These are phyloP conservation scores for Xerocomus spinulosus DNA, from an alignment of 768 basidiomycete genomes.

Conservation along the genomic window DNA sequence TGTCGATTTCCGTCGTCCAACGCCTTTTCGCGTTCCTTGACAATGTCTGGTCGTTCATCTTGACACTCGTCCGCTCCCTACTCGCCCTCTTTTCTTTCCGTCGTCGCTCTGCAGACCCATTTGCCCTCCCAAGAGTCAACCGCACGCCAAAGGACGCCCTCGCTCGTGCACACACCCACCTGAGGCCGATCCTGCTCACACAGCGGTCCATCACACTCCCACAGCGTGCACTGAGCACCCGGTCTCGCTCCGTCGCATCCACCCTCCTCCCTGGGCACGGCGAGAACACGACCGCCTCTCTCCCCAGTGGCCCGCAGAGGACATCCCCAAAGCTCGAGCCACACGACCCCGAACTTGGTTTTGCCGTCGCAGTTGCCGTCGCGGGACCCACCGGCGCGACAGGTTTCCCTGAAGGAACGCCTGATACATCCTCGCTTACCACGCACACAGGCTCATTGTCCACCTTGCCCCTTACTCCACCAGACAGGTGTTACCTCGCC, in stretches of 20 bases:
- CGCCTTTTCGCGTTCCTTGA: slow-evolving; percentile 15
- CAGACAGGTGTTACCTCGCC: slow-evolving; percentile 20
- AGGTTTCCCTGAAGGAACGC: slow-evolving; percentile 4
- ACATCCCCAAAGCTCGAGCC: slow-evolving; percentile 19
- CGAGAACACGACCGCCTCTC: slow-evolving; percentile 1
- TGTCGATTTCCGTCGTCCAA: slow-evolving; percentile 10
- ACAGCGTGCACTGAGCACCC: slow-evolving; percentile 2
- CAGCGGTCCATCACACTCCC: slow-evolving; percentile 8
- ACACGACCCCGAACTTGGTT: slow-evolving; percentile 15
- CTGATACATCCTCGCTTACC: slow-evolving; percentile 10
- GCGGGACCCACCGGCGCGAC: background rate
- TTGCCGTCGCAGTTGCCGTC: slow-evolving; percentile 3
- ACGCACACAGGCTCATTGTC: slow-evolving; percentile 4
- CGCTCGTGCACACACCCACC: slow-evolving; percentile 9
- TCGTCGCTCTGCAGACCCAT: slow-evolving; percentile 10
- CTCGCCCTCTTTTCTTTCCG: slow-evolving; percentile 17
- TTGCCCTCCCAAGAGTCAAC: slow-evolving; percentile 6
- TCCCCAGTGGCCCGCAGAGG: slow-evolving; percentile 4
- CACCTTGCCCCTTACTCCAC: slow-evolving; percentile 22
- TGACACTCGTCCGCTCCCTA: slow-evolving; percentile 28
- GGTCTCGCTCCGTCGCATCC: slow-evolving; percentile 12
- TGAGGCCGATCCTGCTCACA: slow-evolving; percentile 21
- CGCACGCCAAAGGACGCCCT: slow-evolving; percentile 8
- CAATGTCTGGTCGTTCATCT: slow-evolving; percentile 22
- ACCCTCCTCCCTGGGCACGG: slow-evolving; percentile 6